phyloP scores from a whole-genome alignment of 441 rosid genomes.

The Codiaeum variegatum region DNA sequence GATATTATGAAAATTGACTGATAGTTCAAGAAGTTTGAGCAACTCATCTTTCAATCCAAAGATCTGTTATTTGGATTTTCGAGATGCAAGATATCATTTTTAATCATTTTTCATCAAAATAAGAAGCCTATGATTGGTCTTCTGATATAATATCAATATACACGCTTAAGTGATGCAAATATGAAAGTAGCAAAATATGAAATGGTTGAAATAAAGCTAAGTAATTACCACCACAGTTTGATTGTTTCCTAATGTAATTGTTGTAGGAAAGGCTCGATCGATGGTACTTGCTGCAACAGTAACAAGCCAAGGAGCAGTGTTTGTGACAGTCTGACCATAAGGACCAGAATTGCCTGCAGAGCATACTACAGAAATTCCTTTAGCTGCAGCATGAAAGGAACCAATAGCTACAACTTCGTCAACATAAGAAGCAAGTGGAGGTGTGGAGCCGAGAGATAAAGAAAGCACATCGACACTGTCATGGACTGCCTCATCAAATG shows the following conservation, averaged over 20 bases:
- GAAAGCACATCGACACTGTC: slow-evolving; percentile 56
- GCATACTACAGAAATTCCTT: slow-evolving; percentile 46
- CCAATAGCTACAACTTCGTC: slow-evolving; percentile 44
- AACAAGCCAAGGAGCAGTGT: slow-evolving; percentile 53
- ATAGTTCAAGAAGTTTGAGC: background rate
- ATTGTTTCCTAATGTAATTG: slow-evolving; percentile 41
- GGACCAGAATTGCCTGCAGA: slow-evolving; percentile 57
- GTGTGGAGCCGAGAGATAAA: slow-evolving; percentile 41
- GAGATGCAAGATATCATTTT: background rate
- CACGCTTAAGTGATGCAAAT: background rate
- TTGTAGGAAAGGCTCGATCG: slow-evolving; percentile 45
- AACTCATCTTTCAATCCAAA: background rate
- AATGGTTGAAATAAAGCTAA: slow-evolving; percentile 7
- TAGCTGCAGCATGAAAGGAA: slow-evolving; percentile 50
- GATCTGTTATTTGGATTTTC: background rate
- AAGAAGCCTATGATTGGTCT: background rate
- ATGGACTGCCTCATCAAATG: slow-evolving; percentile 50
- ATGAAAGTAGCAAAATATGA: background rate
- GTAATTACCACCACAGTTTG: slow-evolving; percentile 38
- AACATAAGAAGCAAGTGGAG: slow-evolving; percentile 42
- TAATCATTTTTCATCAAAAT: background rate
- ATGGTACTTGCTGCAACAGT: slow-evolving; percentile 55
- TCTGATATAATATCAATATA: background rate
- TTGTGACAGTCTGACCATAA: slow-evolving; percentile 35
- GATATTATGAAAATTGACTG: background rate